Conservation (phyloP, 2,329 filamentous ascomycete genomes). For the Zasmidium angulare region DNA sequence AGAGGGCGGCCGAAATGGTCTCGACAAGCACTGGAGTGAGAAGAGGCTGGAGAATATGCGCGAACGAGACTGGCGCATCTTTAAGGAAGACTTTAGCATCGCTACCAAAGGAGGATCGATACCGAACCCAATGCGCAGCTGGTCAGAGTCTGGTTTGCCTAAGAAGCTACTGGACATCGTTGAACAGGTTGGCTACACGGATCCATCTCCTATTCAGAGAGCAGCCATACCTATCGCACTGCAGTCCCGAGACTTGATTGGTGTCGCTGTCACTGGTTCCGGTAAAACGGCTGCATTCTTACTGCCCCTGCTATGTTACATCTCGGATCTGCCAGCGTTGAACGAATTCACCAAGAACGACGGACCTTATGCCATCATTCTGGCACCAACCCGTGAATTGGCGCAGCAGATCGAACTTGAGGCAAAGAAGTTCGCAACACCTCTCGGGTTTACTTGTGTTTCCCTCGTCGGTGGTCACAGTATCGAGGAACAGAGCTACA, state of each 20-base stretch:
- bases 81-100: slow-evolving; percentile 99
- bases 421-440: slow-evolving; percentile 85
- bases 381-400: slow-evolving; percentile 94
- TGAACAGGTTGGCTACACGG: slow-evolving; percentile 80
- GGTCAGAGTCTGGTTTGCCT: slow-evolving; percentile 82
- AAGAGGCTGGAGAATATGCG: slow-evolving; percentile 93
- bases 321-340: slow-evolving; percentile 81
- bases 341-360: slow-evolving; percentile 87
- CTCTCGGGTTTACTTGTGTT: slow-evolving; percentile 89
- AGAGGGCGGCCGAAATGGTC: slow-evolving; percentile 67
- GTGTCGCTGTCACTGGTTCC: slow-evolving; percentile 95
- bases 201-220: slow-evolving; percentile 88
- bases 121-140: slow-evolving; percentile 94
- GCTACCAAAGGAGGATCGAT: slow-evolving; percentile 87
- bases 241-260: slow-evolving; percentile 92
- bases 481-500: slow-evolving; percentile 89
- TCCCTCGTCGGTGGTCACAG: slow-evolving; percentile 98
- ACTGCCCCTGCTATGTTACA: slow-evolving; percentile 89
- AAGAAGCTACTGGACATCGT: slow-evolving; percentile 77
- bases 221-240: slow-evolving; percentile 94
- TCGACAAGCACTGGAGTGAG: slow-evolving; percentile 94
- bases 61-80: slow-evolving; percentile 97
- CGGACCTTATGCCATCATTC: slow-evolving; percentile 93
- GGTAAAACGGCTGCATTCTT: slow-evolving; percentile 97
- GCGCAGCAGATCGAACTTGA: slow-evolving; percentile 97